Conservation (phyloP, 2,329 filamentous ascomycete species). For the Scleromitrula shiraiana region DNA sequence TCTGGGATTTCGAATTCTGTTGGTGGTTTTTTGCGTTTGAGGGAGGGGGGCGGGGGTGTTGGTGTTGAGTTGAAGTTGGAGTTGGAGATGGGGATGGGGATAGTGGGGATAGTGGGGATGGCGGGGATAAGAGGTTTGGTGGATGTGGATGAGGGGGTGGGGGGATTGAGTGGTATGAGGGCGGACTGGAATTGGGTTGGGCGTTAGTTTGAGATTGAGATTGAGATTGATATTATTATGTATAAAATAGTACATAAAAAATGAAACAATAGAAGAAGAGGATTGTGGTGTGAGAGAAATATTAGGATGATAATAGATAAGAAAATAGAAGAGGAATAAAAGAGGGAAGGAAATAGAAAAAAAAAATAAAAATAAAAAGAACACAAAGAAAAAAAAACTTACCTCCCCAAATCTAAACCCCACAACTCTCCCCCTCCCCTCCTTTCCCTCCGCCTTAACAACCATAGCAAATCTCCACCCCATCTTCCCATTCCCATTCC, state of each 20-base stretch:
- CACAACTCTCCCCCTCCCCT: constrained; percentile 15
- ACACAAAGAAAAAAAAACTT: constrained; percentile 6
- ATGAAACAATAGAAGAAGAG: background rate
- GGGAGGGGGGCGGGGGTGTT: constrained; percentile 30
- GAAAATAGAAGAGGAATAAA: constrained; percentile 2
- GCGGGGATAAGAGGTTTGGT: no score
- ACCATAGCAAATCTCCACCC: constrained; percentile 54
- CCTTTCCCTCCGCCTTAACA: constrained; percentile 52
- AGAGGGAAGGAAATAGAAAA: no score
- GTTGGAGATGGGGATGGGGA: no score
- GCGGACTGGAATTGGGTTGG: no score
- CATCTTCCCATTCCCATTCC: constrained; percentile 38
- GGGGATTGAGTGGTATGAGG: no score
- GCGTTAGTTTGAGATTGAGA: no score
- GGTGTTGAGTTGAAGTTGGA: no score
- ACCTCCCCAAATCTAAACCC: constrained; percentile 24
- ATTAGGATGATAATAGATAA: constrained; percentile 9
- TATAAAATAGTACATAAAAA: no score
- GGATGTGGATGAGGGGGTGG: no score
- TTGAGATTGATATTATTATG: no score
- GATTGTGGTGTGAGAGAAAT: constrained; percentile 7
- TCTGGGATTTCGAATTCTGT: constrained; percentile 52
- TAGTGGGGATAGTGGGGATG: no score
- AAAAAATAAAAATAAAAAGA: background rate
- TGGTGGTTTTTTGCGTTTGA: constrained; percentile 58